Percentiles rank a stretch among this genome's conserved stretches.
Evolutionary conservation across 2,329 filamentous ascomycete genomes (phyloP).

Genomic region (Sclerotinia minor): DNA sequence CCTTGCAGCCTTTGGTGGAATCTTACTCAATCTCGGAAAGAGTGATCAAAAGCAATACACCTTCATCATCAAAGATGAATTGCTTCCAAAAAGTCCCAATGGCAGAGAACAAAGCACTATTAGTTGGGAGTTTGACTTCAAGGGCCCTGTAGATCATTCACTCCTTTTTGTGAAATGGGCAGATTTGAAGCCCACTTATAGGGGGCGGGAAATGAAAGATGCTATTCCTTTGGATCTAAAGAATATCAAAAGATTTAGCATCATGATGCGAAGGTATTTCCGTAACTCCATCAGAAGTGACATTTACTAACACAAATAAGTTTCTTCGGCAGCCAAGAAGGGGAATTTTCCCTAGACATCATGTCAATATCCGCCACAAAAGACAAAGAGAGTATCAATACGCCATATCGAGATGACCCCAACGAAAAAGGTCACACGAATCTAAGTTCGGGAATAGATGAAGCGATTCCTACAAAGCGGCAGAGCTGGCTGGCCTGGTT

Average conservation of each 20-base stretch:
- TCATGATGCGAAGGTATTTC: conserved; percentile 79
- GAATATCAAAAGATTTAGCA: conserved; percentile 64
- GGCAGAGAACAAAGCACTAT: conserved; percentile 71
- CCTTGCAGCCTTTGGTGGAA: conserved; percentile 61
- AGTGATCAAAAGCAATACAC: conserved; percentile 70
- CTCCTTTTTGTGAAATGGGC: conserved; percentile 62
- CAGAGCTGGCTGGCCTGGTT: conserved; percentile 27
- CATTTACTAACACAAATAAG: conserved; percentile 47
- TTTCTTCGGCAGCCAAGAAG: conserved; percentile 74
- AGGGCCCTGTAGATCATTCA: conserved; percentile 40
- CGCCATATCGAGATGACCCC: conserved; percentile 33
- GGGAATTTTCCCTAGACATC: conserved; percentile 62
- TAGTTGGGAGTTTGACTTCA: conserved; percentile 74
- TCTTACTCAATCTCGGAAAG: conserved; percentile 54
- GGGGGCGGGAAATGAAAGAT: conserved; percentile 65
- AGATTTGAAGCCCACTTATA: conserved; percentile 69
- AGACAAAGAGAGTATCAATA: conserved; percentile 18
- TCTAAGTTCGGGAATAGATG: not conserved
- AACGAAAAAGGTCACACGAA: conserved; percentile 13
- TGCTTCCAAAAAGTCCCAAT: conserved; percentile 57
- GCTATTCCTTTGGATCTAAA: conserved; percentile 58
- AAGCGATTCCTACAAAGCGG: conserved; percentile 1
- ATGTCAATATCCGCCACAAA: conserved; percentile 53
- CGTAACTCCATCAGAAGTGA: not conserved
- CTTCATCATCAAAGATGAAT: conserved; percentile 70